A percentile compares a stretch with the other conserved stretches of the same genome.
phyloP scores from a whole-genome alignment of 192 early-diverging fungal genomes.

The Backusella australiensis region DNA sequence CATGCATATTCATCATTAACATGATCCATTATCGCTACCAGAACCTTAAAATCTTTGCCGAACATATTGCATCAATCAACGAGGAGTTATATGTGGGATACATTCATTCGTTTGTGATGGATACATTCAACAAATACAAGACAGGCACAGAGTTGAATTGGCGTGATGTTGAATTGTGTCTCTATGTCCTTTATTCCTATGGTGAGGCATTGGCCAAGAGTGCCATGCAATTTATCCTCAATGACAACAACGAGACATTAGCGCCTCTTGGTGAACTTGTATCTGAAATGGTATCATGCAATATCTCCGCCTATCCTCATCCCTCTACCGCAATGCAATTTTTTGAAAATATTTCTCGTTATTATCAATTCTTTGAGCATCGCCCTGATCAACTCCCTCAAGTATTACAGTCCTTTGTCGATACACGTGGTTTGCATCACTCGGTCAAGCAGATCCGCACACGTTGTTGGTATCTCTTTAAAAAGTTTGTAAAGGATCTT shows the following conservation, averaged over 20 bases:
- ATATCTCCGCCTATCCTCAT: slow-evolving; percentile 70
- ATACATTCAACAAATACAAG: slow-evolving; percentile 59
- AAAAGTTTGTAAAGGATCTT: slow-evolving; percentile 76
- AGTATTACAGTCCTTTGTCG: slow-evolving; percentile 74
- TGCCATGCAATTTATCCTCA: slow-evolving; percentile 41
- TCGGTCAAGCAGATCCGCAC: slow-evolving; percentile 64
- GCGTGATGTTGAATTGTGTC: slow-evolving; percentile 73
- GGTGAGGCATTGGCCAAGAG: slow-evolving; percentile 62
- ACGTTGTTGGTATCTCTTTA: slow-evolving; percentile 86
- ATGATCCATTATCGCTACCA: slow-evolving; percentile 25
- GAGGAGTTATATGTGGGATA: slow-evolving; percentile 54
- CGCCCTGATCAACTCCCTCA: slow-evolving; percentile 62
- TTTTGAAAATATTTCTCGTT: slow-evolving; percentile 74
- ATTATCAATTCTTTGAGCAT: slow-evolving; percentile 68
- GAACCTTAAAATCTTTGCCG: slow-evolving; percentile 68
- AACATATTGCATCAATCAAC: slow-evolving; percentile 74
- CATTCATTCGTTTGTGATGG: slow-evolving; percentile 58
- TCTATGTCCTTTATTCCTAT: slow-evolving; percentile 74
- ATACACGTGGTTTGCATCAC: slow-evolving; percentile 75
- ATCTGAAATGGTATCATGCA: slow-evolving; percentile 3
- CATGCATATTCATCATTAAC: background rate
- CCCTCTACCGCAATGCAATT: slow-evolving; percentile 66
- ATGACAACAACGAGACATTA: slow-evolving; percentile 51
- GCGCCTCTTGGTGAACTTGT: slow-evolving; percentile 40
- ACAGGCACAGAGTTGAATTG: slow-evolving; percentile 55